A percentile compares a stretch with the other conserved stretches of the same genome.
phyloP scores from a whole-genome alignment of 2,329 filamentous ascomycete species.

The Setomelanomma holmii region DNA sequence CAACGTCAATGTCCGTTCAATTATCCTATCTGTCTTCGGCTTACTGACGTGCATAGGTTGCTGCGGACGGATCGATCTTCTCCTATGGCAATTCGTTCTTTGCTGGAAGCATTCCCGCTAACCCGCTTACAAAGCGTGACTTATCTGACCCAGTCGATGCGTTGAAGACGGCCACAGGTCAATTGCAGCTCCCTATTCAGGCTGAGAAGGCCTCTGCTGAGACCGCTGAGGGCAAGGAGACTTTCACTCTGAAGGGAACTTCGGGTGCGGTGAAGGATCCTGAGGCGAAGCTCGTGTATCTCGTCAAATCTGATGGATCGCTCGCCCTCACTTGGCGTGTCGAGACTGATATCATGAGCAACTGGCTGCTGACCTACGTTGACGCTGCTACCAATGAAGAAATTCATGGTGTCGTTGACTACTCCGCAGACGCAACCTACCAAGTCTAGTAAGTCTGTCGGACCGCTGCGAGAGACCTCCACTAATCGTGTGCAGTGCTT shows the following conservation, averaged over 20 bases:
- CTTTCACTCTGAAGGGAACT: slow-evolving; percentile 57
- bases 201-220: slow-evolving; percentile 53
- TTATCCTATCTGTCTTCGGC: neutral
- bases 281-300: slow-evolving; percentile 63
- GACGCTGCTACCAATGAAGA: slow-evolving; percentile 57
- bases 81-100: slow-evolving; percentile 63
- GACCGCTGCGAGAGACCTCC: neutral
- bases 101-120: slow-evolving; percentile 52
- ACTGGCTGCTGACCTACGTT: slow-evolving; percentile 67
- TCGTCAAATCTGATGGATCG: slow-evolving; percentile 56
- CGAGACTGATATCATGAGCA: slow-evolving; percentile 63
- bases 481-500: slow-evolving; percentile 38
- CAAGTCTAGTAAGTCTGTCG: slow-evolving; percentile 57
- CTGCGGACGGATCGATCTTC: slow-evolving; percentile 62
- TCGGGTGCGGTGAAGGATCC: slow-evolving; percentile 60
- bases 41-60: slow-evolving; percentile 49
- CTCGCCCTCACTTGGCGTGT: slow-evolving; percentile 64
- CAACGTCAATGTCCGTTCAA: slow-evolving; percentile 64
- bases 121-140: slow-evolving; percentile 46
- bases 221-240: slow-evolving; percentile 43
- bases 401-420: slow-evolving; percentile 64
- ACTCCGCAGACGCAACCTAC: slow-evolving; percentile 63
- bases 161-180: slow-evolving; percentile 50
- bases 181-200: slow-evolving; percentile 52
- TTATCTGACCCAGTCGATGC: slow-evolving; percentile 54